Evolutionary conservation across 331 rosid species (phyloP), one percentile per base, ranked within the genome.

Genomic region (Malus hybrid): DNA sequence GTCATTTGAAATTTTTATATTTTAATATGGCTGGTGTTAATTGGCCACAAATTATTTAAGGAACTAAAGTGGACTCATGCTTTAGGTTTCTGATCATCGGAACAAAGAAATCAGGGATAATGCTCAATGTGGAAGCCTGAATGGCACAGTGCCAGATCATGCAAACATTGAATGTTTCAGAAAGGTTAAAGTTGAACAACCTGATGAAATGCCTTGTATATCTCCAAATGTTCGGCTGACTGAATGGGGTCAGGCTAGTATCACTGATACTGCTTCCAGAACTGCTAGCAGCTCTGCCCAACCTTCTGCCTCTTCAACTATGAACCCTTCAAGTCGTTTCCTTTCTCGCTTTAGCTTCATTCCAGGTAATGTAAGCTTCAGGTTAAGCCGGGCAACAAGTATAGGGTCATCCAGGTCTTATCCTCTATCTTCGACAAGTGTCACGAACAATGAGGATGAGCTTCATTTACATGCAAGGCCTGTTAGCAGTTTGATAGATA

Each of bases 371-470:
- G 62, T 93, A 73, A 92, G 97, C 88, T 95, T 90, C 83, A 88
- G 98, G 76, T 86, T 95, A 46, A 92, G 93, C 82, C 87, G 99
- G 84, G 90, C 98, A 59, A 82, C 87, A 68, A 92, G 98, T 79
- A 83, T 92, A 81, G 96, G 98, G 73, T 95, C 98, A 46, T 89
- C 97, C 33, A 88, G 86, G 77, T 88, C 96, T 73, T 83, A 79
- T 71, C 93, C 98, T n/a, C 76, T 79, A 79, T 85, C 99, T 82
- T 80, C 97, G 5, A 79, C 83, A 60, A 77, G 77, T 82, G 78
- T 85, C 79, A 65, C 94, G 77, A 88, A 92, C 79, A 76, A 80
- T 73, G 97, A 89, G 73, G 93, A 88, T 29, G 94, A 83, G 39
- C 81, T 80, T 76, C 87, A 75, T 81, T 77, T 85, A 54, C 90